These are phyloP conservation scores for Colletotrichum filicis DNA, from an alignment of 2,329 filamentous ascomycete genomes.

Conservation along the genomic window DNA sequence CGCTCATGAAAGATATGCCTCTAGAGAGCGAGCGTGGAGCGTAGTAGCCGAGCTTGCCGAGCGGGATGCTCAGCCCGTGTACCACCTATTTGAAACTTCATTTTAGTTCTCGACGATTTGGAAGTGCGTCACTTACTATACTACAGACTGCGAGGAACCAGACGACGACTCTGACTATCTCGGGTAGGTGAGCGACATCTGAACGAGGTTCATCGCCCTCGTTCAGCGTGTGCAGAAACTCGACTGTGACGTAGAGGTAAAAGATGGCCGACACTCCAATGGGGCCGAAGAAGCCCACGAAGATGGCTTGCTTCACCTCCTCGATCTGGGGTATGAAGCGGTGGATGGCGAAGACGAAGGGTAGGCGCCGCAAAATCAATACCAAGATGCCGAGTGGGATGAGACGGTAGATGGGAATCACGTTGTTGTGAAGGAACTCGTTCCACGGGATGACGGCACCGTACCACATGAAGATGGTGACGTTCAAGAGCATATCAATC, in stretches of 20 bases:
- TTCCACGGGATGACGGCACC: slow-evolving; percentile 87
- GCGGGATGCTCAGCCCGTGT: slow-evolving; percentile 83
- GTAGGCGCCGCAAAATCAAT: slow-evolving; percentile 80
- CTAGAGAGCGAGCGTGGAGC: slow-evolving; percentile 68
- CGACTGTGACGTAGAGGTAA: slow-evolving; percentile 83
- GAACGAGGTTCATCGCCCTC: slow-evolving; percentile 69
- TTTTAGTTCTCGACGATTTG: slow-evolving; percentile 8
- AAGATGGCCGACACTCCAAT: slow-evolving; percentile 93
- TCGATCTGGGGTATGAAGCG: slow-evolving; percentile 84
- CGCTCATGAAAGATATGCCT: slow-evolving; percentile 42
- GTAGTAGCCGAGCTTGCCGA: slow-evolving; percentile 74
- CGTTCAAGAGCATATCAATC: slow-evolving; percentile 93
- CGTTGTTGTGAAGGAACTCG: slow-evolving; percentile 71
- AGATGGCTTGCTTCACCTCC: slow-evolving; percentile 77
- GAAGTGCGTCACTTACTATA: slow-evolving; percentile 68
- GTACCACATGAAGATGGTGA: slow-evolving; percentile 90
- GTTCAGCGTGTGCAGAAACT: slow-evolving; percentile 73
- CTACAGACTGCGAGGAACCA: slow-evolving; percentile 90
- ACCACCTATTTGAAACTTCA: slow-evolving; percentile 64
- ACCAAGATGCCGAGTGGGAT: slow-evolving; percentile 80
- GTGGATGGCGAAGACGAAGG: slow-evolving; percentile 79
- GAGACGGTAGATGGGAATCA: slow-evolving; percentile 80
- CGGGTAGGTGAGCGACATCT: slow-evolving; percentile 74
- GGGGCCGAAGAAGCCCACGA: slow-evolving; percentile 93
- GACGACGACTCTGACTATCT: slow-evolving; percentile 77